A percentile compares a stretch with the other conserved stretches of the same genome.
These are phyloP conservation scores for Cladosporium halotolerans DNA, from an alignment of 2,329 filamentous ascomycete species.

Conservation along the genomic window DNA sequence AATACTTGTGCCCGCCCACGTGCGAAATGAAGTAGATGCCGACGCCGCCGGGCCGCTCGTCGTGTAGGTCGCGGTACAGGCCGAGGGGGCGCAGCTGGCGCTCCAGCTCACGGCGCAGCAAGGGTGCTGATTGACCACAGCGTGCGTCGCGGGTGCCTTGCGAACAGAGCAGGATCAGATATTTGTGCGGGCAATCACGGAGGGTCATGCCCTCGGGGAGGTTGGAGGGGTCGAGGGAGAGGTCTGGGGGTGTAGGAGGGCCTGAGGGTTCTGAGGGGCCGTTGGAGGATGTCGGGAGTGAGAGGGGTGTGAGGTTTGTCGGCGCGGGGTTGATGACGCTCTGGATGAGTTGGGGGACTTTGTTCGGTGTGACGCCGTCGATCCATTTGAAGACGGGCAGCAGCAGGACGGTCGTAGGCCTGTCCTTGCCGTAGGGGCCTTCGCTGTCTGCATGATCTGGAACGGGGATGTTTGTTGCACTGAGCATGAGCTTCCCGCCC, in stretches of 20 bases:
- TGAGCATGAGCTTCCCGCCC: conserved; percentile 70
- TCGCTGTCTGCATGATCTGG: conserved; percentile 57
- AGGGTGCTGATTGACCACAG: conserved; percentile 86
- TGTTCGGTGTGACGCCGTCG: conserved; percentile 72
- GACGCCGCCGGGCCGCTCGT: conserved; percentile 83
- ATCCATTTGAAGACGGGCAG: conserved; percentile 79
- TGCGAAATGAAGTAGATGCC: conserved; percentile 96
- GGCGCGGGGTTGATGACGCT: conserved; percentile 64
- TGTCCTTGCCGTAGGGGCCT: conserved; percentile 45
- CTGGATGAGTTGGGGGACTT: conserved; percentile 65
- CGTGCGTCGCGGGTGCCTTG: conserved; percentile 91
- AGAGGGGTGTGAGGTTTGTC: conserved; percentile 64
- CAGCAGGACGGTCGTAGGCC: conserved; percentile 73
- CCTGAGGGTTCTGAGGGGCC: conserved; percentile 17
- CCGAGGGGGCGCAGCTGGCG: conserved; percentile 79
- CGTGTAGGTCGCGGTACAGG: conserved; percentile 78
- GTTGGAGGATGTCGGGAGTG: conserved; percentile 9
- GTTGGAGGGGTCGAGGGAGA: conserved; percentile 14
- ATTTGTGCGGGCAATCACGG: conserved; percentile 71
- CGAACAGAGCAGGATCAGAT: conserved; percentile 86
- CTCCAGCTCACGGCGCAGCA: conserved; percentile 83
- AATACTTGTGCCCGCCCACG: conserved; percentile 94
- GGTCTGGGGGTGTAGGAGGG: conserved; percentile 12
- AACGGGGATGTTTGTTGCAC: conserved; percentile 83
- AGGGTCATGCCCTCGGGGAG: conserved; percentile 42